Conservation (phyloP, 1,284 basidiomycete genomes). For the Microbotryomycetes sp. region DNA sequence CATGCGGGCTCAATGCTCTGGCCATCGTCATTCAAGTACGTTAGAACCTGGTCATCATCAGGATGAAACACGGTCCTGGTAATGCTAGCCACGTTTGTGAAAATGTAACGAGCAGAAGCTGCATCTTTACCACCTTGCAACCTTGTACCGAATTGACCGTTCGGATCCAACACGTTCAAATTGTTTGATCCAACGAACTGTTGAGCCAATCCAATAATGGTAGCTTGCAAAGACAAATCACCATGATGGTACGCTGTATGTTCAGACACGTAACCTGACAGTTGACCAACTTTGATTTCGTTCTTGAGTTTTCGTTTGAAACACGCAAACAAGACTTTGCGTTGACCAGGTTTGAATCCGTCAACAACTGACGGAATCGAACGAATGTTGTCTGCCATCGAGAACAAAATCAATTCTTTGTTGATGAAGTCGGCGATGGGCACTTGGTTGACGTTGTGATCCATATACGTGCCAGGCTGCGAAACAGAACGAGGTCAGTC, state of each 20-base stretch:
- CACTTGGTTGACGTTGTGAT: conserved; percentile 82
- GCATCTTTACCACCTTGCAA: conserved; percentile 82
- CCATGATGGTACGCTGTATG: conserved; percentile 97
- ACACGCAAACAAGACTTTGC: conserved; percentile 92
- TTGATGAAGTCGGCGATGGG: conserved; percentile 95
- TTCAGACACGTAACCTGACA: conserved; percentile 90
- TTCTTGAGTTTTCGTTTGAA: conserved; percentile 90
- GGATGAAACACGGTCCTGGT: conserved; percentile 76
- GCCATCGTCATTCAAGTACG: conserved; percentile 81
- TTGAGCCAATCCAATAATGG: conserved; percentile 92
- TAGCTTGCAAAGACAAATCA: conserved; percentile 74
- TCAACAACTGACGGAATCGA: conserved; percentile 91
- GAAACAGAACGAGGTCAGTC: not conserved
- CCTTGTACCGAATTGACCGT: conserved; percentile 95
- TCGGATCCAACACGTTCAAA: conserved; percentile 79
- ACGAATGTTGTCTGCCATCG: conserved; percentile 97
- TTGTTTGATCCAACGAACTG: conserved; percentile 96
- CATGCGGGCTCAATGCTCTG: conserved; percentile 86
- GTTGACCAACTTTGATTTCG: conserved; percentile 94
- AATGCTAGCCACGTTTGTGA: conserved; percentile 72
- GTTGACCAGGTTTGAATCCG: conserved; percentile 97
- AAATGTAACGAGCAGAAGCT: conserved; percentile 95
- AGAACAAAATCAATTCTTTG: conserved; percentile 96
- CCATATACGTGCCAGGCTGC: conserved; percentile 87
- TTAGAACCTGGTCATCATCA: conserved; percentile 77